A percentile compares a stretch with the other conserved stretches of the same genome.
These are phyloP conservation scores for Puccinia coronata DNA, from an alignment of 1,284 basidiomycete genomes.

Conservation along the genomic window DNA sequence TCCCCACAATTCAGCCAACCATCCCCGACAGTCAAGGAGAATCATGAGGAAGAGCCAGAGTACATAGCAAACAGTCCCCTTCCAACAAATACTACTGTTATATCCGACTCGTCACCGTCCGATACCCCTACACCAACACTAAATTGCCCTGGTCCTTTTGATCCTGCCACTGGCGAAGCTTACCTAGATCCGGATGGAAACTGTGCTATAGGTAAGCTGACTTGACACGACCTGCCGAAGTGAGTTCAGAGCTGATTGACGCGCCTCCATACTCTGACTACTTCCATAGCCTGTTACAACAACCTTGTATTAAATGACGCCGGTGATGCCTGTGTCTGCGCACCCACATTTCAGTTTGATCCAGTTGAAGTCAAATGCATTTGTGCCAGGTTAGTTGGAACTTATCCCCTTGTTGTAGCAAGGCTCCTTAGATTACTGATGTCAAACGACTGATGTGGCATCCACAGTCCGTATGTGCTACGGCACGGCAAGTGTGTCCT, in stretches of 20 bases:
- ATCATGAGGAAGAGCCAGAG: neutral
- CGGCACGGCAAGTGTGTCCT: constrained; percentile 36
- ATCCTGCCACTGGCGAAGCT: constrained; percentile 27
- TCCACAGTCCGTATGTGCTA: constrained; percentile 36
- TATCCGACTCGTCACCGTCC: neutral
- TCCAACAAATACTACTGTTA: neutral
- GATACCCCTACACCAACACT: constrained; percentile 14
- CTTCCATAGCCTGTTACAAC: constrained; percentile 32
- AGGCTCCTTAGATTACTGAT: neutral
- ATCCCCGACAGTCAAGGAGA: neutral
- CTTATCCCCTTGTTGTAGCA: too few relatives aligned
- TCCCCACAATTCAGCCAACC: neutral
- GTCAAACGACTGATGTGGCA: neutral
- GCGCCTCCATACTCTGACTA: neutral
- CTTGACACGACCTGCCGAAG: neutral
- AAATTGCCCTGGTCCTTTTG: constrained; percentile 23
- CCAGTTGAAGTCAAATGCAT: constrained; percentile 17
- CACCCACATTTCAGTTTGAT: constrained; percentile 36
- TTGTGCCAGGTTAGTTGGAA: constrained; percentile 15
- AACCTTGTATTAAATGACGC: constrained; percentile 24
- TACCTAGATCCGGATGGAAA: constrained; percentile 12
- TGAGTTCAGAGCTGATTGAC: neutral
- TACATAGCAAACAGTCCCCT: neutral
- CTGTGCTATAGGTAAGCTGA: constrained; percentile 38
- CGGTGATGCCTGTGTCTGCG: constrained; percentile 36